phyloP scores from a whole-genome alignment of 148 eudicot genomes.

The Hydrangea macrophylla region DNA sequence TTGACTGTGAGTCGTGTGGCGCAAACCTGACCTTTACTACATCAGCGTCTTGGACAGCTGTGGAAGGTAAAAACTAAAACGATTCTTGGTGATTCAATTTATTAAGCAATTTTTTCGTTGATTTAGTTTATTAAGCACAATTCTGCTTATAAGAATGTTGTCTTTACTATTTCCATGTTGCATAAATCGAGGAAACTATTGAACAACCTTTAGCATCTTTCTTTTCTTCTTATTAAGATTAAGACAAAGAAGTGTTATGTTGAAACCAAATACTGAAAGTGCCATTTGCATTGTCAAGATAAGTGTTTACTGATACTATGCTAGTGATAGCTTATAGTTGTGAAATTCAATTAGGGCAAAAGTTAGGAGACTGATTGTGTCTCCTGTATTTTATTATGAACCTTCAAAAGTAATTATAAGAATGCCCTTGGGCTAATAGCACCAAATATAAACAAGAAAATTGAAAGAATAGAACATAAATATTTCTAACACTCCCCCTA shows the following conservation, averaged over 20 bases:
- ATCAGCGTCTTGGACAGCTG: constrained; percentile 45
- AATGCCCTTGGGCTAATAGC: too few species aligned
- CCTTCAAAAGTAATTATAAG: too few species aligned
- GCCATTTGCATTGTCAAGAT: not conserved
- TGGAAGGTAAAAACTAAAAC: constrained; percentile 75
- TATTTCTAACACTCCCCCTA: too few species aligned
- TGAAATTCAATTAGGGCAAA: too few species aligned
- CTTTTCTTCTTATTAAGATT: not conserved
- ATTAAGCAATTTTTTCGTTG: not conserved
- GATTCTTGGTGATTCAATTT: constrained; percentile 6
- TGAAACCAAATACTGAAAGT: not conserved
- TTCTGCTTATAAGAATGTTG: not conserved
- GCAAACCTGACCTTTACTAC: constrained; percentile 49
- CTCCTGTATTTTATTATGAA: too few species aligned
- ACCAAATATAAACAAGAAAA: too few species aligned
- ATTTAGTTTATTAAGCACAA: not conserved
- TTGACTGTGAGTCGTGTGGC: constrained; percentile 89
- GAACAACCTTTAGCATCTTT: not conserved
- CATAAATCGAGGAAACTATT: not conserved
- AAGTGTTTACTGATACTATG: too few species aligned
- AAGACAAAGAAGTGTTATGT: too few species aligned
- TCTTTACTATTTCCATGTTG: not conserved
- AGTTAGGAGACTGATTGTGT: too few species aligned
- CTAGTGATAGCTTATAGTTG: too few species aligned
- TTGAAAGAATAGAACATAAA: too few species aligned